A percentile compares a stretch with the other conserved stretches of the same genome.
These are phyloP conservation scores for Rhynchospora breviuscula DNA, from an alignment of 176 grass and related monocot genomes.

Conservation along the genomic window DNA sequence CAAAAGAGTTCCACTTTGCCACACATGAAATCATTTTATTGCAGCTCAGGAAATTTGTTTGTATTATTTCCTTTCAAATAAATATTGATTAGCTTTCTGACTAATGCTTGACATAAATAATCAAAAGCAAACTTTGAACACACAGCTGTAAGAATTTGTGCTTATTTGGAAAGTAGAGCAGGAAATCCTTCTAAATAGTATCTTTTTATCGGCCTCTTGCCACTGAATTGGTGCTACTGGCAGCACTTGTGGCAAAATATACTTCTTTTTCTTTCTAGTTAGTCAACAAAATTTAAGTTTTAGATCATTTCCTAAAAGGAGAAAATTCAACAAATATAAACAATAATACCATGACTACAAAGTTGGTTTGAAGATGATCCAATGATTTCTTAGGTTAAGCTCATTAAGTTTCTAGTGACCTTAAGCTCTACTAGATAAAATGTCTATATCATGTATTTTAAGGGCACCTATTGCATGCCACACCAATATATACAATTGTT, in stretches of 20 bases:
- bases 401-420: too few species aligned
- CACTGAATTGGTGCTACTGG: not conserved
- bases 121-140: not conserved
- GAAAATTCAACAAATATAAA: too few species aligned
- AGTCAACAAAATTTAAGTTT: too few species aligned
- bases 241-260: not conserved
- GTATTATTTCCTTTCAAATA: not conserved
- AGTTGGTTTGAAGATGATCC: too few species aligned
- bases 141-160: not conserved
- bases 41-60: not conserved
- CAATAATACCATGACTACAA: too few species aligned
- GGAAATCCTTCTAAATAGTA: not conserved
- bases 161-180: not conserved
- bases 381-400: too few species aligned
- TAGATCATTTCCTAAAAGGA: too few species aligned
- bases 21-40: constrained; percentile 33
- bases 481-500: not conserved
- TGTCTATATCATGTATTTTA: too few species aligned
- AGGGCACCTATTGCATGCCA: too few species aligned
- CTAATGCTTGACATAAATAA: not conserved
- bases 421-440: not conserved
- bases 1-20: constrained; percentile 64
- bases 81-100: too few species aligned
- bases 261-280: too few species aligned
- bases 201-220: not conserved